Conservation (phyloP, 1,284 basidiomycete species). For the Pseudozyma tsukubaensis region DNA sequence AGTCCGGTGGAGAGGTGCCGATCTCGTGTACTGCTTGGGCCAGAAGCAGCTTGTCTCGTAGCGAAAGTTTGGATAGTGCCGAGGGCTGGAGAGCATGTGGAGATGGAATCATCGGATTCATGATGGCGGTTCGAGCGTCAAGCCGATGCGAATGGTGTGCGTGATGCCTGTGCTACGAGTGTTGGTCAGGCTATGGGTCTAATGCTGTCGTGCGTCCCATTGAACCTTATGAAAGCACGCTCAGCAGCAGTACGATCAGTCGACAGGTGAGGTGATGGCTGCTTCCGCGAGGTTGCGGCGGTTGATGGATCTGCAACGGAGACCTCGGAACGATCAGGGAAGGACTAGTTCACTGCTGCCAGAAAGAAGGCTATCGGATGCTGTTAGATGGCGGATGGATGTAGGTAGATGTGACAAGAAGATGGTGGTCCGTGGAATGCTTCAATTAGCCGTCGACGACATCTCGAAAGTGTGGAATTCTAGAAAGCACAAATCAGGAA, state of each 20-base stretch:
- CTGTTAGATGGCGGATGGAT: not conserved
- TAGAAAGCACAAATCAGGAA: too few species aligned
- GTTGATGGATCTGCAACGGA: too few species aligned
- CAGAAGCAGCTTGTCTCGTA: slow-evolving; percentile 63
- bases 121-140: not conserved
- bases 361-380: not conserved
- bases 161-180: not conserved
- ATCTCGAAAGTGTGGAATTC: not conserved
- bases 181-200: not conserved
- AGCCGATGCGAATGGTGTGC: not conserved
- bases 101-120: slow-evolving; percentile 48
- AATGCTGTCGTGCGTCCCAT: not conserved
- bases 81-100: slow-evolving; percentile 44
- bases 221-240: not conserved
- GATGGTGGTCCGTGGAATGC: not conserved
- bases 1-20: slow-evolving; percentile 58
- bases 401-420: not conserved
- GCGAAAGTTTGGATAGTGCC: slow-evolving; percentile 43
- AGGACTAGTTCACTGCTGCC: too few species aligned
- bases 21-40: slow-evolving; percentile 64
- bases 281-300: not conserved
- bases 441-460: not conserved
- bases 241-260: not conserved
- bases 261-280: not conserved
- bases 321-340: too few species aligned